Evolutionary conservation across 345 rosid species (phyloP).

Genomic region (Rhizophora mangle): DNA sequence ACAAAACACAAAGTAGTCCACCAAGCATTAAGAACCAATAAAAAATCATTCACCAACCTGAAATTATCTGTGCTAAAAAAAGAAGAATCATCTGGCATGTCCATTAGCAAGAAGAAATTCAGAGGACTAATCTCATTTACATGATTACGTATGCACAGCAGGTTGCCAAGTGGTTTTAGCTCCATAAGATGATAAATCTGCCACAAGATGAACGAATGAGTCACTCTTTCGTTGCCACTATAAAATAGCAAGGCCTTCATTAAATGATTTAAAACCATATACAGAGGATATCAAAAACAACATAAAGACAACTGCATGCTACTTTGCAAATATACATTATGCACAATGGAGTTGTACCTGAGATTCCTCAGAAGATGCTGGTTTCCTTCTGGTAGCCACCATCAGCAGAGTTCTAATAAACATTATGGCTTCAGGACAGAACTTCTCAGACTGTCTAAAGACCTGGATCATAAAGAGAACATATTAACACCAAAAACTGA

Average conservation of each 20-base stretch:
- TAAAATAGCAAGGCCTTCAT: background rate
- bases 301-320: background rate
- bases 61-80: constrained; percentile 74
- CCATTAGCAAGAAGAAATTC: constrained; percentile 60
- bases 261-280: no score
- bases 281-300: no score
- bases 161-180: constrained; percentile 49
- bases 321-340: background rate
- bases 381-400: constrained; percentile 52
- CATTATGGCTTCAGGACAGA: constrained; percentile 80
- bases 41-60: constrained; percentile 44
- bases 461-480: constrained; percentile 38
- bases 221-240: background rate
- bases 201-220: constrained; percentile 13
- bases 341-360: constrained; percentile 43
- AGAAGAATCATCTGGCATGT: constrained; percentile 53
- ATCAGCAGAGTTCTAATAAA: constrained; percentile 59
- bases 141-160: constrained; percentile 40
- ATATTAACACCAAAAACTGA: constrained; percentile 5
- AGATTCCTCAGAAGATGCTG: constrained; percentile 43
- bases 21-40: background rate
- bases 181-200: constrained; percentile 73
- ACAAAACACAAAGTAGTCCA: no score
- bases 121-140: constrained; percentile 54
- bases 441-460: constrained; percentile 64